Conservation (phyloP, 768 basidiomycete species). For the Boletus huronensis region DNA sequence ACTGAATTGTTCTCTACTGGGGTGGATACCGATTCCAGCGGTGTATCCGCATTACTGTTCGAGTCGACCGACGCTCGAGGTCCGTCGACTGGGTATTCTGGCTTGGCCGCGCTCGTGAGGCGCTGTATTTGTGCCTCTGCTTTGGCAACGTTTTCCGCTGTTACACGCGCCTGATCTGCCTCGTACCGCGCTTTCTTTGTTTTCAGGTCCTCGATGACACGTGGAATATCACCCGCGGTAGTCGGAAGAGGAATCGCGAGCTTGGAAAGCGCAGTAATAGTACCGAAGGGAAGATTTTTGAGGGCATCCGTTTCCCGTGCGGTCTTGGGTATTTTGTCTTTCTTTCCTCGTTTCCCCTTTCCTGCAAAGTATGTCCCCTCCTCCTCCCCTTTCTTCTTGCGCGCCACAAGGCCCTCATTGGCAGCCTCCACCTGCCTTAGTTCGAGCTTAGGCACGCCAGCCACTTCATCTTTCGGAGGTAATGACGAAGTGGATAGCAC, state of each 20-base stretch:
- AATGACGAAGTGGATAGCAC: slow-evolving; percentile 42
- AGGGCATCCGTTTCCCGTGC: slow-evolving; percentile 36
- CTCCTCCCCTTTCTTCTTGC: slow-evolving; percentile 93
- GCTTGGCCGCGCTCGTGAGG: slow-evolving; percentile 44
- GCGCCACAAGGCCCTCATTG: slow-evolving; percentile 60
- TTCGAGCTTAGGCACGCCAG: slow-evolving; percentile 77
- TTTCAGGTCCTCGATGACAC: slow-evolving; percentile 85
- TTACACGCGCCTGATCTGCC: slow-evolving; percentile 83
- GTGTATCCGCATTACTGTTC: slow-evolving; percentile 39
- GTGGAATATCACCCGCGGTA: slow-evolving; percentile 69
- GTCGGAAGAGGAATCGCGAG: slow-evolving; percentile 90
- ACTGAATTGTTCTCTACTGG: slow-evolving; percentile 30
- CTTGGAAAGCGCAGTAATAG: slow-evolving; percentile 79
- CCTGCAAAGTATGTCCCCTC: slow-evolving; percentile 80
- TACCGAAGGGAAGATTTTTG: slow-evolving; percentile 75
- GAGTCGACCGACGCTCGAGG: slow-evolving; percentile 30
- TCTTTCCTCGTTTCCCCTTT: slow-evolving; percentile 64
- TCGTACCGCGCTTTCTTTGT: slow-evolving; percentile 94
- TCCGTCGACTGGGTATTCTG: slow-evolving; percentile 31
- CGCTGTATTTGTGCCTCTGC: slow-evolving; percentile 73
- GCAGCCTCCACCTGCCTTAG: slow-evolving; percentile 75
- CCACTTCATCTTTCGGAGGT: slow-evolving; percentile 43
- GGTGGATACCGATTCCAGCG: slow-evolving; percentile 45
- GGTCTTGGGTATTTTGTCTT: slow-evolving; percentile 42
- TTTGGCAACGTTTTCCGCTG: slow-evolving; percentile 75